phyloP scores from a whole-genome alignment of 164 flowering plant genomes.

The Protea cynaroides region DNA sequence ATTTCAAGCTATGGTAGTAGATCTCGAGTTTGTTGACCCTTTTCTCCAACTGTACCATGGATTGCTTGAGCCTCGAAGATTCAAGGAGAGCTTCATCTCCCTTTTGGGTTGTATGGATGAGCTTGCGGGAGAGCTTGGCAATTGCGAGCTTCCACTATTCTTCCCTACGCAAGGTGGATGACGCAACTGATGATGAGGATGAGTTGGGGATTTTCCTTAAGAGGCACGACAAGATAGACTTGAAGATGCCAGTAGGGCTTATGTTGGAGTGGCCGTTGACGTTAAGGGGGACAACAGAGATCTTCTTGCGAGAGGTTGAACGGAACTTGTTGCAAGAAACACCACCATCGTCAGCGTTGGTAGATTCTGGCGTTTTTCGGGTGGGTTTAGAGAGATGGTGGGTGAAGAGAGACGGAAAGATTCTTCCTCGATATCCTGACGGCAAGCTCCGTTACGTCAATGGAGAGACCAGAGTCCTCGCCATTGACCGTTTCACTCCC shows the following conservation, averaged over 20 bases:
- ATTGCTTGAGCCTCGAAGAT: constrained; percentile 60
- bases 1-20: constrained; percentile 62
- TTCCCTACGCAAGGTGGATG: constrained; percentile 29
- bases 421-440: no score
- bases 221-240: constrained; percentile 43
- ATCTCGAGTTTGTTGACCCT: constrained; percentile 80
- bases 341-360: constrained; percentile 20
- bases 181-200: constrained; percentile 4
- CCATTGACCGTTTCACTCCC: no score
- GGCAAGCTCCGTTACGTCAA: no score
- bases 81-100: constrained; percentile 80
- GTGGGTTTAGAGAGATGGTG: background rate
- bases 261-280: constrained; percentile 24
- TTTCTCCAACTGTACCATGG: constrained; percentile 86
- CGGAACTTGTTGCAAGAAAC: constrained; percentile 87
- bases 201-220: constrained; percentile 53
- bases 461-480: no score
- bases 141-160: constrained; percentile 73
- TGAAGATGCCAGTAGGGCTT: constrained; percentile 59
- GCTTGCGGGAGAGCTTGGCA: constrained; percentile 71
- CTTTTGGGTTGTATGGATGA: constrained; percentile 59
- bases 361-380: constrained; percentile 20
- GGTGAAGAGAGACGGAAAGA: no score
- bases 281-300: constrained; percentile 63
- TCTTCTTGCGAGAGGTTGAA: constrained; percentile 66